Percentiles rank a stretch among this genome's conserved stretches.
phyloP scores from a whole-genome alignment of 2,329 filamentous ascomycete genomes.

The Pseudocercospora cruenta region DNA sequence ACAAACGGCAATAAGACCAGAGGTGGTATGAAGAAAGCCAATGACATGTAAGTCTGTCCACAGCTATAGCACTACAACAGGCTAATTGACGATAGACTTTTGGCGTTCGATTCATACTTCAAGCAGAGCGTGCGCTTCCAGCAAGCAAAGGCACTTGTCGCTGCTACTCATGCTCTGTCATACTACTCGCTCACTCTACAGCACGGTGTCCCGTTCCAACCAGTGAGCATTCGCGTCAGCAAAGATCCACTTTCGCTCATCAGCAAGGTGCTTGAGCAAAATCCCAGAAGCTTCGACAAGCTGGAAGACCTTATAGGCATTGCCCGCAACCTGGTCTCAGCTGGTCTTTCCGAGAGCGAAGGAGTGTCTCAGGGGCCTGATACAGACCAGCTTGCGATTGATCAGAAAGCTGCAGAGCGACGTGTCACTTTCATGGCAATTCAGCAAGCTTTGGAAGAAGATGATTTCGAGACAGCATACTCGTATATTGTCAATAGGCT shows the following conservation, averaged over 20 bases:
- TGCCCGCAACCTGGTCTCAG: constrained; percentile 67
- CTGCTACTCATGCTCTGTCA: constrained; percentile 73
- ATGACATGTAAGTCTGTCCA: constrained; percentile 65
- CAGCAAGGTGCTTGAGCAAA: constrained; percentile 74
- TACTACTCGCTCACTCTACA: constrained; percentile 78
- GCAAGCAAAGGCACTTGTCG: constrained; percentile 66
- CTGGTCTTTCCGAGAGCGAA: constrained; percentile 43
- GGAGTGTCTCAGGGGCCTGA: constrained; percentile 39
- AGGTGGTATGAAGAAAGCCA: constrained; percentile 75
- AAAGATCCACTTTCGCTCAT: constrained; percentile 74
- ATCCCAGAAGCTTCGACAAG: constrained; percentile 72
- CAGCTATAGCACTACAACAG: constrained; percentile 9
- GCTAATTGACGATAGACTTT: constrained; percentile 54
- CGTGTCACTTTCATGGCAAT: constrained; percentile 75
- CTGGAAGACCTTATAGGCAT: constrained; percentile 74
- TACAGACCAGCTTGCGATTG: constrained; percentile 27
- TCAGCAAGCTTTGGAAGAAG: constrained; percentile 66
- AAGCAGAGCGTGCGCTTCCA: constrained; percentile 55
- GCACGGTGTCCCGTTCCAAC: constrained; percentile 78
- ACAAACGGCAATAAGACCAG: constrained; percentile 78
- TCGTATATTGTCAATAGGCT: constrained; percentile 78
- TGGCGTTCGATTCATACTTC: constrained; percentile 65
- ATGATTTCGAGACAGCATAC: constrained; percentile 85
- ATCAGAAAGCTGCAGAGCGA: constrained; percentile 55
- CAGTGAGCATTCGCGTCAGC: constrained; percentile 76